Evolutionary conservation across 139 green algal species (phyloP), one percentile per base, ranked within the genome.

Genomic region (Zygnema circumcarinatum): DNA sequence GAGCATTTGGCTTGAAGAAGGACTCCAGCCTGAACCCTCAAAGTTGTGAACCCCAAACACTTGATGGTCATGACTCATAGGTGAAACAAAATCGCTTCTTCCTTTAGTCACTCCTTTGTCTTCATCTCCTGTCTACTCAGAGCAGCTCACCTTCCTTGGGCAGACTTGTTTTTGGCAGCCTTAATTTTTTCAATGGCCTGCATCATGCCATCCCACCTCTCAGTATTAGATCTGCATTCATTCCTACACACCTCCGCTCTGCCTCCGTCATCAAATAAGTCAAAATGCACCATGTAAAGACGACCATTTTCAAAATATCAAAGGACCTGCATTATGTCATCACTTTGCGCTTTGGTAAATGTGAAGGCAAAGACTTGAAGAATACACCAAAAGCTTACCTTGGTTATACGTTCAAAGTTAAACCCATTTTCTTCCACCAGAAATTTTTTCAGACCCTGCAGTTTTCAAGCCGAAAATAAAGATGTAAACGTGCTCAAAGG

Each of bases 361-460:
- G 2, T 56, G 3, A 1, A 35, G 31, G 2, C 31, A 81, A 81
- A 52, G 32, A 52, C 39, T 32, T 33, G 33, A 47, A 72, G 32
- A 53, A 52, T 2, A 56, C 25, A n/a, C 25, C 25, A 42, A 2
- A 56, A 35, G 0, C 29, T 54, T 53, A 88, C 83, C 83, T 89
- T 87, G 21, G 38, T 73, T 1, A 99, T 91, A 20, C 97, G 91
- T 2, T 98, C 95, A 84, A 98, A 94, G 79, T 93, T 95, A 93
- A 99, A 99, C 40, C 88, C 92, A 83, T 98, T 99, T 82, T 99
- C 96, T 32, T 93, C 82, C 25, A 98, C 95, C 54, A 99, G 90
- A 84, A 98, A 99, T 21, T 95, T 54, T 1, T 98, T 92, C 0
- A 99, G 67, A 0, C 93, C 96, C 74, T 88, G 83, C 81, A 35